Evolutionary conservation across 768 basidiomycete species (phyloP).

Genomic region (Russula griseocarnosa): DNA sequence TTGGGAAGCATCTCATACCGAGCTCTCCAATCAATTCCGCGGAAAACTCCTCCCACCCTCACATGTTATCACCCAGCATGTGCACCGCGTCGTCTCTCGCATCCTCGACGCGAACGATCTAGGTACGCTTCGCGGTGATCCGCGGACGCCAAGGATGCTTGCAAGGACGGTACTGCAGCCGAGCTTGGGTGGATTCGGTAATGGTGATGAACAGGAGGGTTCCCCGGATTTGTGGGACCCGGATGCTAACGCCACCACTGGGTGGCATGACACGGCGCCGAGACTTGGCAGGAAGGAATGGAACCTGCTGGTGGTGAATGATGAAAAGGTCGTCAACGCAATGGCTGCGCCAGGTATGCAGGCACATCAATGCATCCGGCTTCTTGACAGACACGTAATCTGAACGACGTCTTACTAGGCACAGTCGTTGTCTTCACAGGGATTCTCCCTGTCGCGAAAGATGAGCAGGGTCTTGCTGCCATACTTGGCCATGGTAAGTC

Average conservation of each 20-base stretch:
- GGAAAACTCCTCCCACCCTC: constrained; percentile 56
- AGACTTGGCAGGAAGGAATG: constrained; percentile 40
- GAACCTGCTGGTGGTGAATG: constrained; percentile 77
- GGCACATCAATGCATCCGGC: neutral
- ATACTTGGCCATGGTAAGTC: constrained; percentile 76
- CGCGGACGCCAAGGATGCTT: constrained; percentile 27
- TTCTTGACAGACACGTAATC: neutral
- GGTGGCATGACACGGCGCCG: neutral
- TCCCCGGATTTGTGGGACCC: constrained; percentile 27
- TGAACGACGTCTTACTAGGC: constrained; percentile 39
- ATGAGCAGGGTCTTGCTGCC: constrained; percentile 79
- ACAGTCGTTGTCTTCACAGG: constrained; percentile 87
- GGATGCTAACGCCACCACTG: constrained; percentile 28
- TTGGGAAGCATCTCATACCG: constrained; percentile 39
- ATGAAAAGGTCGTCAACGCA: constrained; percentile 68
- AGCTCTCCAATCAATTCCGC: constrained; percentile 51
- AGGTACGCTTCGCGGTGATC: constrained; percentile 48
- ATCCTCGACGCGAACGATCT: constrained; percentile 72
- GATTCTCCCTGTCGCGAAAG: constrained; percentile 69
- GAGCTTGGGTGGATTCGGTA: constrained; percentile 26
- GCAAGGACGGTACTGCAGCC: constrained; percentile 27
- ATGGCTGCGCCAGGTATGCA: constrained; percentile 63
- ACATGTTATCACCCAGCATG: constrained; percentile 62
- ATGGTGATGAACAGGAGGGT: neutral
- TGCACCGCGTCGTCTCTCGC: constrained; percentile 62